Conservation (phyloP, 441 rosid species). For the Gossypium schwendimanii region DNA sequence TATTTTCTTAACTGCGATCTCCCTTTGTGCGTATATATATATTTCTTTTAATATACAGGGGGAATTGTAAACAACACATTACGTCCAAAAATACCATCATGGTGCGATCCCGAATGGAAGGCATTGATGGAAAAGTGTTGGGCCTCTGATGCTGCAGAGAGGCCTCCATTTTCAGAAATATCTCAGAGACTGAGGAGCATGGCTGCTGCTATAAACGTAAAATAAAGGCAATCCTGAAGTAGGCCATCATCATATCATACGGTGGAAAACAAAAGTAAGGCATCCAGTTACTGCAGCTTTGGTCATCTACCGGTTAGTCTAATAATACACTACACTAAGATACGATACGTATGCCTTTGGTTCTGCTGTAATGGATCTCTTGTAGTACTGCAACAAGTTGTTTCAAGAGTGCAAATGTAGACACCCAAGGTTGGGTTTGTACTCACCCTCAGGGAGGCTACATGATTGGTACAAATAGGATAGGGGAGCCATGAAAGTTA, state of each 20-base stretch:
- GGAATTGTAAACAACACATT: conserved; percentile 88
- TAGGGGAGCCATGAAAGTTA: conserved; percentile 11
- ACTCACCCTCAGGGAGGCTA: conserved; percentile 17
- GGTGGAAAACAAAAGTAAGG: conserved; percentile 11
- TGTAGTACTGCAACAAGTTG: conserved; percentile 17
- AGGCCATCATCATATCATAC: neutral
- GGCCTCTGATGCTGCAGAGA: conserved; percentile 75
- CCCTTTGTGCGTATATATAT: neutral
- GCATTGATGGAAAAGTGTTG: conserved; percentile 85
- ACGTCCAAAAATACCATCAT: conserved; percentile 86
- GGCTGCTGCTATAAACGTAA: conserved; percentile 90
- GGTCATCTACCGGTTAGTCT: conserved; percentile 26
- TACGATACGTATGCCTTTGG: conserved; percentile 6
- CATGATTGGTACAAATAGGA: neutral
- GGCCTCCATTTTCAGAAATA: conserved; percentile 78
- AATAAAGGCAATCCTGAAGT: conserved; percentile 28
- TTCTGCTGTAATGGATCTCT: conserved; percentile 17
- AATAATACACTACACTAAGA: conserved; percentile 10
- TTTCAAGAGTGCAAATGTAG: conserved; percentile 12
- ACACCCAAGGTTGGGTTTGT: conserved; percentile 3
- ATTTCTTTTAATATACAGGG: conserved; percentile 39
- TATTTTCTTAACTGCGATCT: neutral
- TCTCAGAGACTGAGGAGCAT: conserved; percentile 78
- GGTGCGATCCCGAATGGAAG: conserved; percentile 99
- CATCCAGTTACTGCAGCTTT: conserved; percentile 5